A percentile compares a stretch with the other conserved stretches of the same genome.
phyloP scores from a whole-genome alignment of 306 rosid species.

The Quercus suber region DNA sequence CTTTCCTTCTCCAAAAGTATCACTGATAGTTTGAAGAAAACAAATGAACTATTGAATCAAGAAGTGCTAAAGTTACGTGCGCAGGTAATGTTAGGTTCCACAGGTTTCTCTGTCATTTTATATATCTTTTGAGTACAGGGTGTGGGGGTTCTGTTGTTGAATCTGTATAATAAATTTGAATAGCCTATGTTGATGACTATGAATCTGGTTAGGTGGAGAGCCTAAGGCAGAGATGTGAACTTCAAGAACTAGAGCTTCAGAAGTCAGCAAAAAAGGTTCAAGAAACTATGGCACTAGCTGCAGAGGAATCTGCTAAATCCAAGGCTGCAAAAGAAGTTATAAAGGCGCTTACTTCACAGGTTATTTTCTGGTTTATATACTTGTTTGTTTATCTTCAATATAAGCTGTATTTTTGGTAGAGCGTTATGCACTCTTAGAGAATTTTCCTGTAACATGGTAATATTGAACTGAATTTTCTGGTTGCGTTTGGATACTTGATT shows the following conservation, averaged over 20 bases:
- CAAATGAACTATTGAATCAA: slow-evolving; percentile 82
- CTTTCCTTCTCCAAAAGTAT: slow-evolving; percentile 85
- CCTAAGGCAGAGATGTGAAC: slow-evolving; percentile 72
- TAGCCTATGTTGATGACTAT: slow-evolving; percentile 5
- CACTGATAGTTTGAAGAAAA: slow-evolving; percentile 79
- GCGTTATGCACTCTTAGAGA: neutral
- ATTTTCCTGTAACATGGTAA: neutral
- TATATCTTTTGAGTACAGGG: neutral
- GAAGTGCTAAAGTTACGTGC: slow-evolving; percentile 72
- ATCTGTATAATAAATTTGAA: neutral
- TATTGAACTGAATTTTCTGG: neutral
- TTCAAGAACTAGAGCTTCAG: slow-evolving; percentile 81
- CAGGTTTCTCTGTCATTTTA: slow-evolving; percentile 2
- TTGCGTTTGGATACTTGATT: too few species aligned
- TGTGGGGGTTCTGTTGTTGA: neutral
- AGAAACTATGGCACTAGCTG: slow-evolving; percentile 72
- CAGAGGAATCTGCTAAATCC: slow-evolving; percentile 84
- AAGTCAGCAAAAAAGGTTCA: slow-evolving; percentile 74
- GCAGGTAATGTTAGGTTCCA: slow-evolving; percentile 49
- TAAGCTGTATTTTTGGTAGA: slow-evolving; percentile 3
- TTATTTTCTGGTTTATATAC: slow-evolving; percentile 28
- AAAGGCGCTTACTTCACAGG: slow-evolving; percentile 91
- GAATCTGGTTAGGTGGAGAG: slow-evolving; percentile 64
- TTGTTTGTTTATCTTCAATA: slow-evolving; percentile 6
- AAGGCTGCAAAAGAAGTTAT: slow-evolving; percentile 94